Conservation (phyloP, 495 filamentous ascomycete genomes). For the Penicillium cosmopolitanum region DNA sequence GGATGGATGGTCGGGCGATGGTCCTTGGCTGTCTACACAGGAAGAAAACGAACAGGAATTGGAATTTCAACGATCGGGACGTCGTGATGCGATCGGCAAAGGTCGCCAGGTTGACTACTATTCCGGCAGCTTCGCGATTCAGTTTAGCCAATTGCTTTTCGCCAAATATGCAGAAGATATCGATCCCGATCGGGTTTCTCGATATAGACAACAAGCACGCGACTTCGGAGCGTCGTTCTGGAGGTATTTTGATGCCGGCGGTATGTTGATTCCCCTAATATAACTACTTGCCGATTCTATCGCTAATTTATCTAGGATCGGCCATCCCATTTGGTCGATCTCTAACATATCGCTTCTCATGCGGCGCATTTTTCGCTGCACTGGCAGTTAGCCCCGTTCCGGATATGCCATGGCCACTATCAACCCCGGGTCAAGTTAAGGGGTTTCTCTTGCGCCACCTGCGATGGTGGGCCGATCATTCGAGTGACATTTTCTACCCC, state of each 20-base stretch:
- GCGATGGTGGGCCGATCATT: slow-evolving; percentile 75
- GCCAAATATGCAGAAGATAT: slow-evolving; percentile 18
- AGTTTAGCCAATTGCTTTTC: slow-evolving; percentile 30
- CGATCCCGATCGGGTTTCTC: slow-evolving; percentile 47
- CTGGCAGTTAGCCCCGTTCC: slow-evolving; percentile 61
- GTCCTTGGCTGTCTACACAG: slow-evolving; percentile 54
- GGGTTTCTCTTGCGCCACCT: slow-evolving; percentile 71
- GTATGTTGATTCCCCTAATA: slow-evolving; percentile 8
- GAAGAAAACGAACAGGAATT: slow-evolving; percentile 20
- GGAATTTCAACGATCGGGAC: slow-evolving; percentile 12
- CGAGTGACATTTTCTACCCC: slow-evolving; percentile 48
- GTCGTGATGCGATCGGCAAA: slow-evolving; percentile 12
- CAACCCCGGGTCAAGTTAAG: slow-evolving; percentile 65
- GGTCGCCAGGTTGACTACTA: slow-evolving; percentile 31
- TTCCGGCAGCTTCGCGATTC: slow-evolving; percentile 32
- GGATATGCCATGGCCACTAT: slow-evolving; percentile 58
- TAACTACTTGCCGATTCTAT: background rate
- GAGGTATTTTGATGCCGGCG: slow-evolving; percentile 58
- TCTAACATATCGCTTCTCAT: slow-evolving; percentile 76
- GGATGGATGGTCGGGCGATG: slow-evolving; percentile 75
- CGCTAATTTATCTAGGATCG: slow-evolving; percentile 7
- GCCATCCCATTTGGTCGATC: slow-evolving; percentile 71
- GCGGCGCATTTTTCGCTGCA: slow-evolving; percentile 75
- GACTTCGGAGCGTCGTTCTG: slow-evolving; percentile 64
- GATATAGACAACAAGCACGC: slow-evolving; percentile 66